phyloP scores from a whole-genome alignment of 305 asterid species.

The Fraxinus paxiana region DNA sequence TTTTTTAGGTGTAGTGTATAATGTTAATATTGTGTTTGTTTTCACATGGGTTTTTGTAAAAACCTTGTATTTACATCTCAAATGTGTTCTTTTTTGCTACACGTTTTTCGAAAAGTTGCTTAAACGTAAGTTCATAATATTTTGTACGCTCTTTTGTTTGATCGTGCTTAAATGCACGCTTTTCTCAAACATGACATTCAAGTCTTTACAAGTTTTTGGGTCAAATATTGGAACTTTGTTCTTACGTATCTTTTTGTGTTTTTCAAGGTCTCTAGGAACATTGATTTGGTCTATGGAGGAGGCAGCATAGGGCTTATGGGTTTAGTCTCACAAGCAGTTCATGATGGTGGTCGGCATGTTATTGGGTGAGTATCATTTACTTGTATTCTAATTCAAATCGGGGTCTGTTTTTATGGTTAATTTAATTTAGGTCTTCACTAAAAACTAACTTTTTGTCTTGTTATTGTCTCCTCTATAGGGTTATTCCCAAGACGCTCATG shows the following conservation, averaged over 20 bases:
- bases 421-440: neutral
- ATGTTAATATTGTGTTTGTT: neutral
- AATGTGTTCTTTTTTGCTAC: neutral
- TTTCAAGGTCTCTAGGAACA: conserved; percentile 48
- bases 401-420: neutral
- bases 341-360: conserved; percentile 58
- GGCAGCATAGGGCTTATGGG: conserved; percentile 68
- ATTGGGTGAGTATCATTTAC: conserved; percentile 42
- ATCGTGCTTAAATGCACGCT: neutral
- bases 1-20: neutral
- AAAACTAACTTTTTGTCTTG: conserved; percentile 42
- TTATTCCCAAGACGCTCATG: conserved; percentile 70
- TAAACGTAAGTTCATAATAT: neutral
- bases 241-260: neutral
- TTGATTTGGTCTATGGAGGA: conserved; percentile 65
- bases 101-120: neutral
- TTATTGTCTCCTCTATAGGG: conserved; percentile 48
- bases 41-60: neutral
- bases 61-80: neutral
- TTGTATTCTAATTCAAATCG: neutral
- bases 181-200: neutral
- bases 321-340: conserved; percentile 57
- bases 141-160: neutral
- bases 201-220: neutral
- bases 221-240: neutral